Evolutionary conservation across 2,329 filamentous ascomycete species (phyloP).

Genomic region (Fusarium cicatricum): DNA sequence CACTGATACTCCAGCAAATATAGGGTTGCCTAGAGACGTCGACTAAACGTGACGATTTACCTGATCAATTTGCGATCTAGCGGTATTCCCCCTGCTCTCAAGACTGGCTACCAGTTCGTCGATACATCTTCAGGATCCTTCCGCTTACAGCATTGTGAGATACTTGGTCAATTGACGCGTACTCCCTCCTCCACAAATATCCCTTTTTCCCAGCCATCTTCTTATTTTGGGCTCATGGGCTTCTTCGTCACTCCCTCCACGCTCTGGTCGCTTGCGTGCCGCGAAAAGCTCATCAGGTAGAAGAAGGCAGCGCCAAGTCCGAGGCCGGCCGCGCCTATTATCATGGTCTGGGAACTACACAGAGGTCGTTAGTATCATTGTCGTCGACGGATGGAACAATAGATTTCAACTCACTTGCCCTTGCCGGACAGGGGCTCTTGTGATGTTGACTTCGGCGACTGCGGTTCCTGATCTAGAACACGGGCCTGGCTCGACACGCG

Average conservation of each 20-base stretch:
- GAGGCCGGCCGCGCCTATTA: slow-evolving; percentile 25
- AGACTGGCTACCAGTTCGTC: too few species aligned
- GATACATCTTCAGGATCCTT: too few species aligned
- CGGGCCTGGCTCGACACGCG: slow-evolving; percentile 1
- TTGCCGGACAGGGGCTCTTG: slow-evolving; percentile 1
- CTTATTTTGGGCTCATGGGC: background rate
- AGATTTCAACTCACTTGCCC: slow-evolving; percentile 1
- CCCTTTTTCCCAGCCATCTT: background rate
- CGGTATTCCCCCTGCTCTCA: too few species aligned
- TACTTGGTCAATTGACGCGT: too few species aligned
- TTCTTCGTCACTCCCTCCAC: slow-evolving; percentile 3
- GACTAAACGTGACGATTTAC: too few species aligned
- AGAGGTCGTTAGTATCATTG: background rate
- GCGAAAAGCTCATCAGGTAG: slow-evolving; percentile 13
- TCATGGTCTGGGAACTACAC: slow-evolving; percentile 13
- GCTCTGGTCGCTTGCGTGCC: slow-evolving; percentile 17
- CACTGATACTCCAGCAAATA: too few species aligned
- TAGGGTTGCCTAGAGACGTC: too few species aligned
- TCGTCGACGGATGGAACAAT: background rate
- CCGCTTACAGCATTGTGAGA: too few species aligned
- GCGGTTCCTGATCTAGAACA: slow-evolving; percentile 5
- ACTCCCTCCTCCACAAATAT: too few species aligned
- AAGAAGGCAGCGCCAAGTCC: slow-evolving; percentile 29
- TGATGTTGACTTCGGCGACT: slow-evolving; percentile 5
- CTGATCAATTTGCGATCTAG: too few species aligned